Base-by-base conservation (phyloP, 495 filamentous ascomycete genomes). In the Hamigera avellanea region DNA sequence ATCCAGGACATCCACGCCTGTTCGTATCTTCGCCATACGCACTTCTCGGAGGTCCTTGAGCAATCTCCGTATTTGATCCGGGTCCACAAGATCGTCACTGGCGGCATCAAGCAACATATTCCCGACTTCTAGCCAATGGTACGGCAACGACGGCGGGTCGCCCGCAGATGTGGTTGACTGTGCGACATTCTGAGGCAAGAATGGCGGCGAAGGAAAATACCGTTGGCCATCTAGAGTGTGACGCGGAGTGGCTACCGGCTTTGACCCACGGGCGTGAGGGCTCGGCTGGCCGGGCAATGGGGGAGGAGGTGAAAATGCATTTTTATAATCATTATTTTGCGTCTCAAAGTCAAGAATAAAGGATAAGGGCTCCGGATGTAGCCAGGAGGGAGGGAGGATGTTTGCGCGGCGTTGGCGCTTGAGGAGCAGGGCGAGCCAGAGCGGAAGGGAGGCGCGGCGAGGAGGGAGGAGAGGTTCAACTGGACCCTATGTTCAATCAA, bases 371-470 rank as follows among this genome's bases (percentile, higher is more conserved):
- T 73, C 52, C 0, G 83, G 73, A 44, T 79, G 72, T 8, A 98
- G 75, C 91, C 91, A 98, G 34, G 82, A 57, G 0, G 91, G 91
- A 0, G 91, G 83, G 27, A 87, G 62, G 55, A 96, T 95, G 62
- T 95, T 93, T 53, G 87, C 89, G 50, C 89, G 79, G 23, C 81
- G 76, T 65, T 98, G 93, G 42, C 86, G 84, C 61, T 98, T 95
- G 35, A 98, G 80, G 37, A 95, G 80, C 33, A 96, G 75, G n/a
- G 93, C 91, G 32, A 96, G 81, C 93, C 93, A 96, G 52, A 96
- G 77, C 10, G 91, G 91, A 29, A 96, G 56, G 19, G 78, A 59
- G 39, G 80, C 72, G 46, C 87, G 78, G 44, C 86, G 80, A 0
- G 91, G 88, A 7, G 91, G 91, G 19, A 71, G 70, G 32, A 98